Base-by-base conservation (phyloP, 1,284 basidiomycete species). In the Xerocomus nothofagi region DNA sequence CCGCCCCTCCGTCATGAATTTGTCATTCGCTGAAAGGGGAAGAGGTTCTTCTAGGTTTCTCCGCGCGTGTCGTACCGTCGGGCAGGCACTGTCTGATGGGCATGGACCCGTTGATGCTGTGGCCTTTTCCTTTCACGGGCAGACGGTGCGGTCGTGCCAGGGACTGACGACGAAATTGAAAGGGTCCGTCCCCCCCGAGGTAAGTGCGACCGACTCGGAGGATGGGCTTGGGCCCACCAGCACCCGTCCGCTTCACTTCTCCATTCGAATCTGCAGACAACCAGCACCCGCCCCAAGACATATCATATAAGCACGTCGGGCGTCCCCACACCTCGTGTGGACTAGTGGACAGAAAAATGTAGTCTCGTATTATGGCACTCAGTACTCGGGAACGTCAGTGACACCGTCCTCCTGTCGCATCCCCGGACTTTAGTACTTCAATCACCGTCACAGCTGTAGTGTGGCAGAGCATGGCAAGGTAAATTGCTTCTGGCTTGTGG, bases 11-110 rank as follows among this genome's bases (percentile, higher is more conserved):
- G 6, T 32, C 30, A 4, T 38, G 17, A 29, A 36, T 26, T 27
- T 24, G 54, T 17, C 12, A 17, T 11, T 29, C 24, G 26, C 26
- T 17, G 12, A 50, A 31, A 42, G 8, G 18, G 12, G 32, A n/a
- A n/a, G n/a, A n/a, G n/a, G n/a, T n/a, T n/a, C n/a, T n/a, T n/a
- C n/a, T n/a, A n/a, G n/a, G n/a, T n/a, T 12, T 15, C 15, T 34
- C 30, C 49, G 54, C 57, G 12, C 51, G 33, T 49, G 24, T 49
- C 44, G 51, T 49, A 8, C 21, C 30, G 29, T 34, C 21, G n/a
- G 27, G 30, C 32, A 50, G 56, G 43, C 23, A 57, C 55, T 3
- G 17, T 49, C 31, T 40, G 53, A 38, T 37, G 32, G 34, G 3
- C 14, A 14, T 27, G 18, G 20, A 18, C 14, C 20, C n/a, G n/a